Evolutionary conservation across 345 rosid genomes (phyloP), one percentile per base, ranked within the genome.

Genomic region (Lenwebbia sp.): DNA sequence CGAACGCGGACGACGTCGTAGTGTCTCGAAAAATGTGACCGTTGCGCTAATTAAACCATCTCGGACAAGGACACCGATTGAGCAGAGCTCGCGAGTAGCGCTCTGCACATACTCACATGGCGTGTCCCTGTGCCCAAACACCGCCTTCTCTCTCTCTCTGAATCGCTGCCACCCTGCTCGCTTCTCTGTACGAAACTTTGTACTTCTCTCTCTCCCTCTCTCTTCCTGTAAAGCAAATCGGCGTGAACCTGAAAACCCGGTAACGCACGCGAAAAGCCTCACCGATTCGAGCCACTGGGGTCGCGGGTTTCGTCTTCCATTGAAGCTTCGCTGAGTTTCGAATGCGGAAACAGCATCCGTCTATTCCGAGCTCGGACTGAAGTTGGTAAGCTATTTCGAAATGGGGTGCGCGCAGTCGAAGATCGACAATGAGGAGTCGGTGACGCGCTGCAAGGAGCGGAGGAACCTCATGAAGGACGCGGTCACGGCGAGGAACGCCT

Each of bases 341-440:
- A 22, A 54, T 54, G 57, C 57, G 25, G 26, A 22, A 22, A 10
- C 23, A 54, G 55, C 22, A 7, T 19, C 55, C 55, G 22, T 53
- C 55, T 22, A 53, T 19, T 53, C 55, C 7, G 57, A 54, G 57
- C 26, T 54, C 25, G 57, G 57, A 22, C 26, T 22, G 57, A 22
- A 22, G 57, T 54, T 54, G 6, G 54, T 53, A 17, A 53, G 54
- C 22, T 53, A 17, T 10, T 53, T 53, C 17, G 49, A 54, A 87
- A 94, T 97, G 99, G 99, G 99, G 14, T 97, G 99, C 86, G 94
- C 96, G 4, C 99, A 96, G 89, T 97, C 99, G 21, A 95, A 89
- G 87, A 92, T 95, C 86, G 99, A 97, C 86, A 92, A 93, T 88
- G 98, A 96, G 86, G 98, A 96, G 57, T 91, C 98, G 3, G 99